A percentile compares a stretch with the other conserved stretches of the same genome.
Conservation (phyloP, 805 yeast species). For the Saccharomyces paradoxus region DNA sequence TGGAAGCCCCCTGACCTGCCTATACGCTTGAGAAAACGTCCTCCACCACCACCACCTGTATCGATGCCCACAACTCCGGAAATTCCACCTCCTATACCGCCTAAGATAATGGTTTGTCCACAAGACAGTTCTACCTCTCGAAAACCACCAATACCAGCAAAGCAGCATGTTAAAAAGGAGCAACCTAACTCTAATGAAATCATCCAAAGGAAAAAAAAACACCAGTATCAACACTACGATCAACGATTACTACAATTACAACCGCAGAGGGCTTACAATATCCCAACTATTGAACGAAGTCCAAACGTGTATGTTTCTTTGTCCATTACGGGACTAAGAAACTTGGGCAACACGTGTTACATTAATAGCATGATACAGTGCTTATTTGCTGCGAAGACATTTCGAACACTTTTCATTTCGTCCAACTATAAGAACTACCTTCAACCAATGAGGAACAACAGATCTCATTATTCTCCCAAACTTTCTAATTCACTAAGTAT, state of each 20-base stretch:
- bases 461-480: slow-evolving; percentile 1
- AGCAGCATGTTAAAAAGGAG: background rate
- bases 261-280: slow-evolving; percentile 8
- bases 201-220: background rate
- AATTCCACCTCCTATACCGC: slow-evolving; percentile 4
- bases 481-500: slow-evolving; percentile 46
- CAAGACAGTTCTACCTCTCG: background rate
- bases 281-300: slow-evolving; percentile 35
- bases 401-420: slow-evolving; percentile 43
- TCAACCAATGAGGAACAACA: slow-evolving; percentile 19
- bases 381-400: slow-evolving; percentile 45
- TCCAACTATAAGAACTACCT: slow-evolving; percentile 38
- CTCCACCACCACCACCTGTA: slow-evolving; percentile 26
- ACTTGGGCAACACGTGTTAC: slow-evolving; percentile 69
- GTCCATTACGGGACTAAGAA: slow-evolving; percentile 54
- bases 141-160: background rate
- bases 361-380: slow-evolving; percentile 69
- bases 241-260: background rate
- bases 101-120: background rate
- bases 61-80: slow-evolving; percentile 13
- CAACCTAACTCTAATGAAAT: background rate
- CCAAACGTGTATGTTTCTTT: slow-evolving; percentile 34
- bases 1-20: slow-evolving; percentile 24
- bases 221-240: background rate
- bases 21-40: slow-evolving; percentile 16